Percentiles rank a stretch among this genome's conserved stretches.
Evolutionary conservation across 495 filamentous ascomycete species (phyloP).

Genomic region (Immersiella caudata): DNA sequence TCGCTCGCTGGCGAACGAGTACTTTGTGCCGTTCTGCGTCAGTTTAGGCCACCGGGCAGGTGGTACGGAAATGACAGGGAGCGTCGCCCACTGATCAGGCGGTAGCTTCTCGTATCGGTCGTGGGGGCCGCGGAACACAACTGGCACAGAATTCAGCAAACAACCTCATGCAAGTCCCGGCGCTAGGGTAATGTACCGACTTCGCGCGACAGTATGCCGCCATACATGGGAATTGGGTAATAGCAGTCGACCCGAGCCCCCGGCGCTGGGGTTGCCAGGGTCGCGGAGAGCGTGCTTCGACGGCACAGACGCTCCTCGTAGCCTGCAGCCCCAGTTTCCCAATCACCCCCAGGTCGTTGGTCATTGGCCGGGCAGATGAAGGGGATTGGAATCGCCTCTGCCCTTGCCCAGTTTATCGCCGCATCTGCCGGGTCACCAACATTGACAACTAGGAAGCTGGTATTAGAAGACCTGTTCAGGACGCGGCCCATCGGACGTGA

Average conservation of each 20-base stretch:
- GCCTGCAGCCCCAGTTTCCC: conserved; percentile 71
- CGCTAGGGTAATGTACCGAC: conserved; percentile 54
- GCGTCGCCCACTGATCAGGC: conserved; percentile 47
- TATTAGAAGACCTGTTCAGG: conserved; percentile 19
- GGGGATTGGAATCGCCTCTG: conserved; percentile 50
- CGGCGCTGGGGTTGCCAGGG: conserved; percentile 58
- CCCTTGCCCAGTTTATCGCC: conserved; percentile 60
- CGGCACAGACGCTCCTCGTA: conserved; percentile 72
- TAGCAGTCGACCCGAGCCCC: conserved; percentile 47
- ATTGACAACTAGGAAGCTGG: conserved; percentile 51
- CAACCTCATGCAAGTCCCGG: not conserved
- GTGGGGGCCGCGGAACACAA: conserved; percentile 53
- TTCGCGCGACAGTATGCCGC: conserved; percentile 66
- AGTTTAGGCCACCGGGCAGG: conserved; percentile 72
- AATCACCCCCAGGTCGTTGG: conserved; percentile 72
- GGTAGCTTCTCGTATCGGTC: conserved; percentile 51
- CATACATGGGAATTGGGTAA: conserved; percentile 68
- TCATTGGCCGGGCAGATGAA: conserved; percentile 78
- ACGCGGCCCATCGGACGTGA: conserved; percentile 2
- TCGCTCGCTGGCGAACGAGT: conserved; percentile 68
- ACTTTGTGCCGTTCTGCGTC: conserved; percentile 63
- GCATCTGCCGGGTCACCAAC: conserved; percentile 70
- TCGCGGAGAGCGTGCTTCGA: conserved; percentile 69
- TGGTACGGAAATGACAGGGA: conserved; percentile 72
- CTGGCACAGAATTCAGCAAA: conserved; percentile 25